Evolutionary conservation across 1,284 basidiomycete genomes (phyloP), one percentile per base, ranked within the genome.

Genomic region (Cutaneotrichosporon dermatis): DNA sequence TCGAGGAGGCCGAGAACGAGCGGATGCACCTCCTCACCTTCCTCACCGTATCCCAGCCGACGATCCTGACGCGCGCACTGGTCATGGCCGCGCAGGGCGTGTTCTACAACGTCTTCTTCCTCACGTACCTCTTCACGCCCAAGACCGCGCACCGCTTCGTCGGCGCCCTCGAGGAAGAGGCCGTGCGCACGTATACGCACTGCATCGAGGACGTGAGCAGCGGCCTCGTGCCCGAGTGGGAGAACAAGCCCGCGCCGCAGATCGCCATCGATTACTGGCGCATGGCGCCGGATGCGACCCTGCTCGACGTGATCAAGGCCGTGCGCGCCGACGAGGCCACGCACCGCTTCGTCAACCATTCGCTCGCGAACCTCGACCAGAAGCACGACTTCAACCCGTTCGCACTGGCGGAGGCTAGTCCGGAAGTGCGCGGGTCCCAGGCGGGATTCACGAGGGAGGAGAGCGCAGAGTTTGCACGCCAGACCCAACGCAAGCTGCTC

Each of bases 251-350:
- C 11, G 93, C 93, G 0, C 93, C 93, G 0, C 81, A 85, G 69
- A 95, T 97, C 73, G 89, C 93, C n/a, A 92, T 90, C 68, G 75
- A 94, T 73, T 96, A 97, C 79, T 97, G 93, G 93, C 86, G 92
- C 55, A 82, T 96, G 40, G 75, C 79, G 1, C 74, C 82, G 2
- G 81, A 88, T 66, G 88, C 92, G 0, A 91, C 84, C 68, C 79
- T 97, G 62, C 80, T 90, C 33, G 94, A 97, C 69, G 88, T 97
- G 51, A 82, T 97, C 58, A 88, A 90, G 68, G 92, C 90, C 11
- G 90, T 99, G 15, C 84, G 89, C 55, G 92, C 91, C 11, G 95
- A 99, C 76, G 95, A 98, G 75, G 86, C 88, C 2, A 92, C 89
- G 0, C 93, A 97, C 71, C 83, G 93, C 58, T 95, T 92, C 69